Conservation (phyloP, 2,329 filamentous ascomycete genomes). For the Talaromyces sp. region DNA sequence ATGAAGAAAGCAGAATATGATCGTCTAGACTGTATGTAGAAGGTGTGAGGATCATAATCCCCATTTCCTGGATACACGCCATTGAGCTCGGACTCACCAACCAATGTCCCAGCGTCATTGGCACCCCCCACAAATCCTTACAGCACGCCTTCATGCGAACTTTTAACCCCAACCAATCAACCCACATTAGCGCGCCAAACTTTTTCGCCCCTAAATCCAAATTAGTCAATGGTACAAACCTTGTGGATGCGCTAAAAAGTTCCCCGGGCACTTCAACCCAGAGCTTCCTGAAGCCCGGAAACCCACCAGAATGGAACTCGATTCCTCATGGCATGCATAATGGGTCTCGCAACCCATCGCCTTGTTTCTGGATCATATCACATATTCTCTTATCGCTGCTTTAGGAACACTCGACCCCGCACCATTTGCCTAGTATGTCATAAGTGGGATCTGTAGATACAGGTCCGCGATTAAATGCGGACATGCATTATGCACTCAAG, state of each 20-base stretch:
- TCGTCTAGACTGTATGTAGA: neutral
- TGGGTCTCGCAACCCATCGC: neutral
- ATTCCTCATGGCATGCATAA: constrained; percentile 15
- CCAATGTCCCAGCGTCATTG: constrained; percentile 6
- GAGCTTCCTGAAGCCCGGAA: constrained; percentile 14
- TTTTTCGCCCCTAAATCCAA: constrained; percentile 8
- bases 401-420: too few species aligned
- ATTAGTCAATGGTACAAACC: constrained; percentile 16
- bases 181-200: neutral
- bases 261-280: constrained; percentile 19
- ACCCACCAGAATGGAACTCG: constrained; percentile 16
- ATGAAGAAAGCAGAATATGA: neutral
- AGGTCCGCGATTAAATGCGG: neutral
- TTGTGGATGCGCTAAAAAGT: constrained; percentile 15
- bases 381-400: too few species aligned
- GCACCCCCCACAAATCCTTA: constrained; percentile 15
- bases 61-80: constrained; percentile 23
- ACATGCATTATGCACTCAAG: too few species aligned
- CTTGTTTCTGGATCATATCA: neutral
- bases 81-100: constrained; percentile 7
- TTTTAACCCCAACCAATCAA: constrained; percentile 20
- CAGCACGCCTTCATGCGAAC: constrained; percentile 10
- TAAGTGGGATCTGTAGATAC: too few species aligned
- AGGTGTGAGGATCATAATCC: constrained; percentile 7
- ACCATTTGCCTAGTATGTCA: neutral